Conservation (phyloP, 805 yeast genomes). For the Saccharomycopsis sp. region DNA sequence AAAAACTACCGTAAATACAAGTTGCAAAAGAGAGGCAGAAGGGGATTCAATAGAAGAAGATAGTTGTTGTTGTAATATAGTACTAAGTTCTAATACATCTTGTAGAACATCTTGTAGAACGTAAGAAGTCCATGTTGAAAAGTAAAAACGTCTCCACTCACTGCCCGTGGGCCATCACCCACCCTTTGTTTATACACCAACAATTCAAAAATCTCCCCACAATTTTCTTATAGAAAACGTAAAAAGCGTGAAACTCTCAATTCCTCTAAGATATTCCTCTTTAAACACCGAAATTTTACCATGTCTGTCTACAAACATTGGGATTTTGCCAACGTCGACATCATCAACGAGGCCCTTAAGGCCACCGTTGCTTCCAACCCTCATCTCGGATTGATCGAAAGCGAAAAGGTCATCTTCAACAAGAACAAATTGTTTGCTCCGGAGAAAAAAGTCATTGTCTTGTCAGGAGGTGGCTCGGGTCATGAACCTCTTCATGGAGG, state of each 20-base stretch:
- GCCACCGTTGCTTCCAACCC: conserved; percentile 50
- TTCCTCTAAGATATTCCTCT: no score
- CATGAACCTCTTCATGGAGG: conserved; percentile 95
- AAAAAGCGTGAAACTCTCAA: background rate
- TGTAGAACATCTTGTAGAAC: no score
- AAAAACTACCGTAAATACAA: conserved; percentile 3
- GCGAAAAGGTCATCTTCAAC: conserved; percentile 45
- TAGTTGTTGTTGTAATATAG: no score
- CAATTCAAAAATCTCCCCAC: no score
- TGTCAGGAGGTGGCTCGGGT: conserved; percentile 94
- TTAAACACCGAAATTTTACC: no score
- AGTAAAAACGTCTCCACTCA: no score
- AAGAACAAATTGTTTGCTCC: conserved; percentile 17
- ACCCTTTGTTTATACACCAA: no score
- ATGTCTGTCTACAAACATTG: conserved; percentile 32
- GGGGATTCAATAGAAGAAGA: no score
- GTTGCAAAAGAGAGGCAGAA: conserved; percentile 1
- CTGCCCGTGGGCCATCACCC: no score
- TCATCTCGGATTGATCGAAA: conserved; percentile 38
- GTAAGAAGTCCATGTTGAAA: no score
- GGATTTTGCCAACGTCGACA: conserved; percentile 29
- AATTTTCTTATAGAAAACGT: no score
- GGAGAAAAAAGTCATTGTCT: conserved; percentile 49
- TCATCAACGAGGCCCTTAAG: conserved; percentile 31
- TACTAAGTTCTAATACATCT: no score